Evolutionary conservation across 2,329 filamentous ascomycete species (phyloP), one percentile per base, ranked within the genome.

Genomic region (Aspergillus quadricinctus): DNA sequence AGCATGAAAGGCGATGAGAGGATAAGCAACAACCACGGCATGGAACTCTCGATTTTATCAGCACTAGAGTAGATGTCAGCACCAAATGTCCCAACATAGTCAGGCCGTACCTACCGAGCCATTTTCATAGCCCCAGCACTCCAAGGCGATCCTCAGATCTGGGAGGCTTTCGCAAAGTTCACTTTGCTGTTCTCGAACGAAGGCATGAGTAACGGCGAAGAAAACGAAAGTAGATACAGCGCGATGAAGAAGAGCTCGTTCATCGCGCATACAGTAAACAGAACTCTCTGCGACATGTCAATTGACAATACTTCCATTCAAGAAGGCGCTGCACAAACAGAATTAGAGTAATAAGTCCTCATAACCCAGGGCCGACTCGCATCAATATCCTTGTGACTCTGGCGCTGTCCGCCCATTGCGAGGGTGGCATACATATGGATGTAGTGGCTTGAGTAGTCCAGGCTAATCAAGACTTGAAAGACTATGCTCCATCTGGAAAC

Each of bases 181-280:
- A 46, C 17, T 29, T 37, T 7, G 69, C 88, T 90, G 48, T 83
- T 77, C 55, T 85, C 85, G 50, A 96, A 86, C 57, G 89, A 88
- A 2, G 92, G 92, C 2, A 90, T 92, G 52, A 96, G 84, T 37
- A 86, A 82, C 2, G 92, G 92, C 54, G 89, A 94, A 56, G 89
- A 93, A 80, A 97, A 97, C 68, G 91, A 96, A 57, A 97, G 88
- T 54, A 97, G 88, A 79, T 97, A 97, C 59, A 97, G 84, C 28
- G 90, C 91, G 70, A 97, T 96, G 81, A 97, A 97, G 82, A 96
- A 97, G 62, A 92, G 78, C 77, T 97, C 93, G 75, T 97, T 97
- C 65, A 94, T 76, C 55, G 84, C 81, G 80, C 92, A 97, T 74
- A 90, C 88, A 57, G 88, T 74, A 78, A 97, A 97, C 45, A 97